These are phyloP conservation scores for Sugiyamaella neomexicana DNA, from an alignment of 1,139 yeast species.

Conservation along the genomic window DNA sequence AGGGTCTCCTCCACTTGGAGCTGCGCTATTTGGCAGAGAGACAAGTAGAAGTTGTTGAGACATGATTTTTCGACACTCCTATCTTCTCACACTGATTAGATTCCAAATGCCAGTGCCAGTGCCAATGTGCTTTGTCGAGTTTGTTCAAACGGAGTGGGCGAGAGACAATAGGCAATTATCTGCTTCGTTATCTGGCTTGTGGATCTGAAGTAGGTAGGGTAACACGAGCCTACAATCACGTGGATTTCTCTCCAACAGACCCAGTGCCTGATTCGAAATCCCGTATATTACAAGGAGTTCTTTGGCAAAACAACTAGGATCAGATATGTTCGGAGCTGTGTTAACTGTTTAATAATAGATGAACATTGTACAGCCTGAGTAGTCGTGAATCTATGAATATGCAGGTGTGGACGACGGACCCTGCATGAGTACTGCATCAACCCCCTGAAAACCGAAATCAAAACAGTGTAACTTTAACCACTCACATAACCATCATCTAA, in stretches of 20 bases:
- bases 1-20: conserved; percentile 48
- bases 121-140: conserved; percentile 1
- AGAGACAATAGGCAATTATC: conserved; percentile 8
- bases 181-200: background rate
- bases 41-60: conserved; percentile 33
- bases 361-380: no score
- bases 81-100: background rate
- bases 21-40: conserved; percentile 51
- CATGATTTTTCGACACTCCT: background rate
- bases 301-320: no score
- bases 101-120: background rate
- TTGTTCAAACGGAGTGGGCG: background rate
- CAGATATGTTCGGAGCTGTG: no score
- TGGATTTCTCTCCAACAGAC: background rate
- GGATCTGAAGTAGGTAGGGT: conserved; percentile 6
- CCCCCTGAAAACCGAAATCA: conserved; percentile 5
- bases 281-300: no score
- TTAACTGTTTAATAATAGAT: background rate
- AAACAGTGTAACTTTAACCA: background rate
- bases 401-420: background rate
- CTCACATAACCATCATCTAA: background rate
- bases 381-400: background rate
- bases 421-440: conserved; percentile 1
- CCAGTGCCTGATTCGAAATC: no score
- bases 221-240: background rate